phyloP scores from a whole-genome alignment of 345 rosid species.

The Ailanthus altissimus region DNA sequence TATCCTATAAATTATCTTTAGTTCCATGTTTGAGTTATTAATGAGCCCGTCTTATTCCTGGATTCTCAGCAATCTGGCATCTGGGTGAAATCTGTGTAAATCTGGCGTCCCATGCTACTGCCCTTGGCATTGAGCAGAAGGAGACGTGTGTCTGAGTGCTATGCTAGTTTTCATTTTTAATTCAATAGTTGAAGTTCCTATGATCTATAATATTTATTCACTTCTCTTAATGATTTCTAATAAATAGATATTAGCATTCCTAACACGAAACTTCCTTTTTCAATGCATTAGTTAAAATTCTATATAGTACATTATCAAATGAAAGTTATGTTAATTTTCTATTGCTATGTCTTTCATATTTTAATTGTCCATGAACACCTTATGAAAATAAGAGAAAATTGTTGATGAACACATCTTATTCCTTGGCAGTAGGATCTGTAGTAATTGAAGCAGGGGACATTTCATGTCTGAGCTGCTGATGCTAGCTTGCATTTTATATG shows the following conservation, averaged over 20 bases:
- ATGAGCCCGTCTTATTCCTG: neutral
- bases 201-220: neutral
- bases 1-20: neutral
- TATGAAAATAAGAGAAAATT: too few relatives aligned
- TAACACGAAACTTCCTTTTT: neutral
- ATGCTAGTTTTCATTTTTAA: neutral
- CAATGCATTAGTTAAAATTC: neutral
- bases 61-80: neutral
- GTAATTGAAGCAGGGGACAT: neutral
- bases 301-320: neutral
- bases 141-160: neutral
- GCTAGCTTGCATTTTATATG: neutral
- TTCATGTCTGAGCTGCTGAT: neutral
- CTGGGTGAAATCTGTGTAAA: neutral
- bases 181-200: neutral
- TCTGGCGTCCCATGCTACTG: neutral
- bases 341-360: neutral
- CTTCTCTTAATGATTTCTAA: neutral
- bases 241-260: neutral
- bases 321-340: conserved; percentile 3
- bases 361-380: neutral
- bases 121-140: neutral
- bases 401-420: neutral
- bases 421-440: neutral
- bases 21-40: neutral